phyloP scores from a whole-genome alignment of 148 eudicot species.

The Diospyros kaki region DNA sequence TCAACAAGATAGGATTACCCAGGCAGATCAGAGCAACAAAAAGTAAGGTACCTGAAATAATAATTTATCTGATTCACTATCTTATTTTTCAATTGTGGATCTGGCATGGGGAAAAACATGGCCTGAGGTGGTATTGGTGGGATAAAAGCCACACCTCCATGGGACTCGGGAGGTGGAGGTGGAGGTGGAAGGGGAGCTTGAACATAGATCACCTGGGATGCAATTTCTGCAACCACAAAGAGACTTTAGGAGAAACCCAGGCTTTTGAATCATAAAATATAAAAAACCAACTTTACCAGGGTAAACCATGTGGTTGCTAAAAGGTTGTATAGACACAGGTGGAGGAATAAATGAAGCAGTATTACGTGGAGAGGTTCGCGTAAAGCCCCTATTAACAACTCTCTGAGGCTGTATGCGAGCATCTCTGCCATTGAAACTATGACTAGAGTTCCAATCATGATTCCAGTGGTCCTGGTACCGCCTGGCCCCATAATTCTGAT shows the following conservation, averaged over 20 bases:
- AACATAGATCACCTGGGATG: conserved; percentile 27
- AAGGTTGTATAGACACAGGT: conserved; percentile 41
- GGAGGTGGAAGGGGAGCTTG: conserved; percentile 23
- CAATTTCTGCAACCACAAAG: conserved; percentile 43
- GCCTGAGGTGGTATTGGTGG: conserved; percentile 38
- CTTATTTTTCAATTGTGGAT: conserved; percentile 46
- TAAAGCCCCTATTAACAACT: conserved; percentile 41
- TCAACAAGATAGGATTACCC: neutral
- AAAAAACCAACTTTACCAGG: conserved; percentile 49
- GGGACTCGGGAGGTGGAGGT: conserved; percentile 26
- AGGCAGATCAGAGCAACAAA: neutral
- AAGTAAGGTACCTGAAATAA: conserved; percentile 66
- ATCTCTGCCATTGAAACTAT: conserved; percentile 64
- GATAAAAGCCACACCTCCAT: conserved; percentile 43
- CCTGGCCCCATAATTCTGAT: conserved; percentile 54
- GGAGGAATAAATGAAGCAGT: conserved; percentile 39
- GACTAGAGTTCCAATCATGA: conserved; percentile 58
- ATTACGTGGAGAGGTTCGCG: conserved; percentile 39
- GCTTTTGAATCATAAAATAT: conserved; percentile 6
- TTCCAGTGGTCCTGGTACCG: conserved; percentile 65
- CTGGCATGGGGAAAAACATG: conserved; percentile 32
- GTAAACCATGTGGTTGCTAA: conserved; percentile 45
- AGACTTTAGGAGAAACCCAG: conserved; percentile 9
- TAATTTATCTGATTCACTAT: conserved; percentile 75
- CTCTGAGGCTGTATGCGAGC: conserved; percentile 43